A percentile compares a stretch with the other conserved stretches of the same genome.
These are phyloP conservation scores for Arachis hypogaea DNA, from an alignment of 306 rosid species.

Conservation along the genomic window DNA sequence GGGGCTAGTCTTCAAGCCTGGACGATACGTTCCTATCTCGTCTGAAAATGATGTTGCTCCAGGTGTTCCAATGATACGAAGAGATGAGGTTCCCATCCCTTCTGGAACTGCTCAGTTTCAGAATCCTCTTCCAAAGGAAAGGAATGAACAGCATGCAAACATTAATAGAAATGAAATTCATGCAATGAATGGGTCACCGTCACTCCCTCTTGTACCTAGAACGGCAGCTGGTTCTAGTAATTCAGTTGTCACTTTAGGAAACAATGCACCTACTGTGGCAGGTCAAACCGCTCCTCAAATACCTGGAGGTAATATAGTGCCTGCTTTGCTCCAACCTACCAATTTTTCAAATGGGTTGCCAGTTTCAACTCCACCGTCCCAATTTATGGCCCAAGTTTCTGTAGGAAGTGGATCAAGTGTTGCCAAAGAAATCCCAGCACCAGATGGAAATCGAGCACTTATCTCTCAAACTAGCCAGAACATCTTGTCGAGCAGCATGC, in stretches of 20 bases:
- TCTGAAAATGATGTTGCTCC: constrained; percentile 90
- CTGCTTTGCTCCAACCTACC: constrained; percentile 60
- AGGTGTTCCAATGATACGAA: constrained; percentile 70
- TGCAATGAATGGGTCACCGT: constrained; percentile 47
- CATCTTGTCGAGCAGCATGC: constrained; percentile 40
- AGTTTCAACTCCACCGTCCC: constrained; percentile 49
- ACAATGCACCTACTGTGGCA: constrained; percentile 37
- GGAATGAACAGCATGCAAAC: constrained; percentile 46
- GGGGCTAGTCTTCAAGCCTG: constrained; percentile 89
- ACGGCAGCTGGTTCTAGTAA: constrained; percentile 47
- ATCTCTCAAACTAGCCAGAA: constrained; percentile 51
- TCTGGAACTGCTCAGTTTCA: constrained; percentile 46
- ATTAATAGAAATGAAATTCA: constrained; percentile 45
- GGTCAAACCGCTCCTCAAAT: constrained; percentile 47
- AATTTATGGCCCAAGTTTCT: constrained; percentile 48
- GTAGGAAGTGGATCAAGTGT: constrained; percentile 49
- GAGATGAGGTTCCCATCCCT: constrained; percentile 64
- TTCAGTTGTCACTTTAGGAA: constrained; percentile 47
- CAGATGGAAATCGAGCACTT: constrained; percentile 46
- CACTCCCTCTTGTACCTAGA: constrained; percentile 47
- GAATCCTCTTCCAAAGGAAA: constrained; percentile 54
- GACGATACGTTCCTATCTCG: constrained; percentile 70
- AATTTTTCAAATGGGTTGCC: constrained; percentile 49
- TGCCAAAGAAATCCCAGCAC: constrained; percentile 42
- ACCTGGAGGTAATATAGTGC: constrained; percentile 57